A percentile compares a stretch with the other conserved stretches of the same genome.
Evolutionary conservation across 139 green algal genomes (phyloP).

Genomic region (Chlamydomonas applanata): DNA sequence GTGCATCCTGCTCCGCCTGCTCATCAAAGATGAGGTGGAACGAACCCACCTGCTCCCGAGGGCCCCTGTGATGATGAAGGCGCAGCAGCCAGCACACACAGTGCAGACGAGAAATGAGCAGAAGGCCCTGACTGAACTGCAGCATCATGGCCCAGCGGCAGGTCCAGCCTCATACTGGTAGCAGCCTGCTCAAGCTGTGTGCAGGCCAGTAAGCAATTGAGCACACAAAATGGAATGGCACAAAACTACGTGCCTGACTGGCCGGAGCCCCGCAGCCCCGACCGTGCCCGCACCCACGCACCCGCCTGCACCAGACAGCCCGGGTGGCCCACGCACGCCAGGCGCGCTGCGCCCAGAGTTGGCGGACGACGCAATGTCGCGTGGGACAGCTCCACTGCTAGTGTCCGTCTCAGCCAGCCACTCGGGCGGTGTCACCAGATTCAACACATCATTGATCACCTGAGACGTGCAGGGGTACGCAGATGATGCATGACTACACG

Average conservation of each 20-base stretch:
- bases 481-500: no score
- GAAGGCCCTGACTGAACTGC: no score
- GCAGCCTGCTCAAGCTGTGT: no score
- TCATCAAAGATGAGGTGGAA: conserved; percentile 51
- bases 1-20: conserved; percentile 1
- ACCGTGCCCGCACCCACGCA: no score
- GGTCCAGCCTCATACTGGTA: no score
- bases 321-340: background rate
- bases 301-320: background rate
- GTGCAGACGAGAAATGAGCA: background rate
- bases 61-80: conserved; percentile 15
- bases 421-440: conserved; percentile 44
- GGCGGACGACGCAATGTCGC: background rate
- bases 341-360: no score
- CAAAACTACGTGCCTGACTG: no score
- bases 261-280: no score
- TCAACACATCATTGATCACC: conserved; percentile 56
- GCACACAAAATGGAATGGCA: no score
- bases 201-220: no score
- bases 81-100: background rate
- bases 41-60: conserved; percentile 27
- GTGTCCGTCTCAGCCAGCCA: conserved; percentile 29
- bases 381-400: conserved; percentile 4
- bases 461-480: background rate
- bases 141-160: no score